Conservation (phyloP, 306 rosid species). For the Abrus pulchellus region DNA sequence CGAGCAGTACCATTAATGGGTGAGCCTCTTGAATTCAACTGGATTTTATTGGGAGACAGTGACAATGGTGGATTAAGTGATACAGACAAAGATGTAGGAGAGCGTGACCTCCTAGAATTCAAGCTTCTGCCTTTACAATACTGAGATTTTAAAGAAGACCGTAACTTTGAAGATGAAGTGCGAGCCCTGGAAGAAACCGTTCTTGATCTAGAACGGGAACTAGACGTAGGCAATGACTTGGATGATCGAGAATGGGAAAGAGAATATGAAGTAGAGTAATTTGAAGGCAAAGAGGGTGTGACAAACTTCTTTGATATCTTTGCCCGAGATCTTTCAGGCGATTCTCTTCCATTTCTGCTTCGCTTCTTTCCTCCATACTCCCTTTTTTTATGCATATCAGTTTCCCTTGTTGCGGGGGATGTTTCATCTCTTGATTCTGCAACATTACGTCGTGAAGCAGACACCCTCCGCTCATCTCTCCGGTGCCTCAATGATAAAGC, state of each 20-base stretch:
- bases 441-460: conserved; percentile 44
- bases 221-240: conserved; percentile 50
- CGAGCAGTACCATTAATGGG: conserved; percentile 50
- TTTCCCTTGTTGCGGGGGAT: conserved; percentile 47
- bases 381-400: conserved; percentile 26
- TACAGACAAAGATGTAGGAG: conserved; percentile 56
- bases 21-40: conserved; percentile 45
- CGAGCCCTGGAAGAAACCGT: conserved; percentile 45
- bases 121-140: conserved; percentile 43
- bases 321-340: conserved; percentile 44
- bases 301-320: conserved; percentile 55
- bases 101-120: conserved; percentile 59
- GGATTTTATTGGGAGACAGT: conserved; percentile 46
- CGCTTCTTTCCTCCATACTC: conserved; percentile 59
- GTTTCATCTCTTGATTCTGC: conserved; percentile 27
- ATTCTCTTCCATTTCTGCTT: conserved; percentile 49
- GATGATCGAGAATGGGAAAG: conserved; percentile 56
- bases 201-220: conserved; percentile 52
- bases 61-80: conserved; percentile 51
- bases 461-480: conserved; percentile 44
- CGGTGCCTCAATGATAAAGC: conserved; percentile 42
- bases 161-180: conserved; percentile 56
- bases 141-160: conserved; percentile 55
- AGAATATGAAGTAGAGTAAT: conserved; percentile 47
- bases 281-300: conserved; percentile 53